Evolutionary conservation across 352 stramenopile species (phyloP).

Genomic region (Pythium coloratum): DNA sequence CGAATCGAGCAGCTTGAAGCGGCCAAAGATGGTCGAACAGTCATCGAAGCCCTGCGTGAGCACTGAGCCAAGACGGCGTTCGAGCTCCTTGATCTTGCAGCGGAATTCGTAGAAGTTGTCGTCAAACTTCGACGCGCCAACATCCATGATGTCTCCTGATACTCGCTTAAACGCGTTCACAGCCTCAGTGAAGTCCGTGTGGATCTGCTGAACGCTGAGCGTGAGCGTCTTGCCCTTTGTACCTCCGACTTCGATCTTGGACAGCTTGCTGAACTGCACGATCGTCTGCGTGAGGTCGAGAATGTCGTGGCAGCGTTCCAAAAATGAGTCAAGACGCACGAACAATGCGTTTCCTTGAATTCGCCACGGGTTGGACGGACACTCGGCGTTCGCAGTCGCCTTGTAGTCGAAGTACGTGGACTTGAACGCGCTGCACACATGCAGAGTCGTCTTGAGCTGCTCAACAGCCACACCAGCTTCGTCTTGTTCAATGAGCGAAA

Average conservation of each 20-base stretch:
- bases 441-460: slow-evolving; percentile 92
- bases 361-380: slow-evolving; percentile 96
- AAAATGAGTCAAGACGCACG: slow-evolving; percentile 95
- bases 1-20: slow-evolving; percentile 98
- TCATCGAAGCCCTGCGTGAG: slow-evolving; percentile 97
- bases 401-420: slow-evolving; percentile 99
- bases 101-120: slow-evolving; percentile 98
- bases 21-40: slow-evolving; percentile 95
- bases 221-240: slow-evolving; percentile 97
- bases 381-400: slow-evolving; percentile 95
- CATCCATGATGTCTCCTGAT: slow-evolving; percentile 98
- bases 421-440: slow-evolving; percentile 97
- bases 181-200: slow-evolving; percentile 93
- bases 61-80: slow-evolving; percentile 95
- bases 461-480: slow-evolving; percentile 93
- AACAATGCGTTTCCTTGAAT: slow-evolving; percentile 99
- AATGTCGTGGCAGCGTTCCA: slow-evolving; percentile 98
- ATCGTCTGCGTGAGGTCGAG: slow-evolving; percentile 98
- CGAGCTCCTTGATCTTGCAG: slow-evolving; percentile 98
- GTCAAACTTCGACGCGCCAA: slow-evolving; percentile 96
- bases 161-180: slow-evolving; percentile 96
- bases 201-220: slow-evolving; percentile 93
- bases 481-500: slow-evolving; percentile 96
- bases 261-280: slow-evolving; percentile 97
- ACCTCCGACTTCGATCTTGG: slow-evolving; percentile 97